Evolutionary conservation across 192 early-diverging fungal genomes (phyloP).

Genomic region (Coemansia sp.): DNA sequence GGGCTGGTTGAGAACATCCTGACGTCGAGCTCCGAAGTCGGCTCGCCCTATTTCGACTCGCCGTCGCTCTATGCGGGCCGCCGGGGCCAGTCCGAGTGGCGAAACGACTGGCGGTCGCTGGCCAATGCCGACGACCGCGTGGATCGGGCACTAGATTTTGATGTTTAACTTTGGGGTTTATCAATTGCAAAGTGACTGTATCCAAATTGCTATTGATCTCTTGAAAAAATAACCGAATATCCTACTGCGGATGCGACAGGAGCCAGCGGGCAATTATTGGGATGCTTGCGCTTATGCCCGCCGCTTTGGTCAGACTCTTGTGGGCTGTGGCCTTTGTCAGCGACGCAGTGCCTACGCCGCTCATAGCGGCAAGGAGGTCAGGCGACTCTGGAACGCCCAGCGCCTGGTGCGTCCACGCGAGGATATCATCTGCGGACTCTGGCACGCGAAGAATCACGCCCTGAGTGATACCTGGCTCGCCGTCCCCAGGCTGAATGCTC

Average conservation of each 20-base stretch:
- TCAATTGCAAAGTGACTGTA: too few species aligned
- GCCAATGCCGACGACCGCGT: slow-evolving; percentile 46
- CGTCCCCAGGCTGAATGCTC: neutral
- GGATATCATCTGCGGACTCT: slow-evolving; percentile 17
- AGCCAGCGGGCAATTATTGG: slow-evolving; percentile 37
- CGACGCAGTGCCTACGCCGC: neutral
- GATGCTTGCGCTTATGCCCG: slow-evolving; percentile 32
- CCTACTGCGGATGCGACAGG: neutral
- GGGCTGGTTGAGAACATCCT: slow-evolving; percentile 12
- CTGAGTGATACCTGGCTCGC: neutral
- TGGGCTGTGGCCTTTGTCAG: slow-evolving; percentile 12
- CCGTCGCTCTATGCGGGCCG: slow-evolving; percentile 34
- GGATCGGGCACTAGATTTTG: slow-evolving; percentile 47
- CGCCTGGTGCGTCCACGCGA: slow-evolving; percentile 32
- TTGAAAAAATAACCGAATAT: too few species aligned
- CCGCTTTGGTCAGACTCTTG: slow-evolving; percentile 18
- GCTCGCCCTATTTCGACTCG: slow-evolving; percentile 43
- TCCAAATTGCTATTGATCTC: too few species aligned
- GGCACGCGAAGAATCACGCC: slow-evolving; percentile 28
- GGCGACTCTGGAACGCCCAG: slow-evolving; percentile 8
- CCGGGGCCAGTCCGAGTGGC: slow-evolving; percentile 27
- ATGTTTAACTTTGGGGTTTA: slow-evolving; percentile 12
- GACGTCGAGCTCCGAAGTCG: slow-evolving; percentile 16
- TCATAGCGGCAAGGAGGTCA: slow-evolving; percentile 18
- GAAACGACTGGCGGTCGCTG: slow-evolving; percentile 41